These are phyloP conservation scores for Kwoniella shandongensis DNA, from an alignment of 768 basidiomycete genomes.

Conservation along the genomic window DNA sequence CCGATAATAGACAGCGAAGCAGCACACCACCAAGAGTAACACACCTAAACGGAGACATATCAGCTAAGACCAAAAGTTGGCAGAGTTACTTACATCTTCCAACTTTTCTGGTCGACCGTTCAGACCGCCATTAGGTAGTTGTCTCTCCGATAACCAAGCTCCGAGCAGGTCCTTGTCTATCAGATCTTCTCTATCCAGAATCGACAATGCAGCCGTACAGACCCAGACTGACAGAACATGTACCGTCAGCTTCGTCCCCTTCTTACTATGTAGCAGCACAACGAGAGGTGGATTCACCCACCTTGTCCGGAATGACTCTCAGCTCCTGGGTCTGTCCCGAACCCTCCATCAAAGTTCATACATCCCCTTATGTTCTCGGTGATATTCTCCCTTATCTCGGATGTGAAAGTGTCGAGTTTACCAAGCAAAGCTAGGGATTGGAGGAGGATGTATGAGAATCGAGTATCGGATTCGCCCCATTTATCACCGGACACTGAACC, in stretches of 20 bases:
- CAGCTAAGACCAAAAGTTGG: too few relatives aligned
- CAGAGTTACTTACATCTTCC: constrained; percentile 87
- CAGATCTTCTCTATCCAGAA: constrained; percentile 74
- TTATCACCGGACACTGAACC: constrained; percentile 87
- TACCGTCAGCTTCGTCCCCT: neutral
- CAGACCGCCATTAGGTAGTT: constrained; percentile 86
- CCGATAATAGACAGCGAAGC: constrained; percentile 81
- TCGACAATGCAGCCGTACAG: constrained; percentile 80
- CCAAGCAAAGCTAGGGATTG: constrained; percentile 78
- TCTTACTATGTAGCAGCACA: neutral
- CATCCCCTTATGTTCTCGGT: constrained; percentile 73
- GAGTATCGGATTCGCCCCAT: constrained; percentile 90
- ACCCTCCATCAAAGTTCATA: constrained; percentile 93
- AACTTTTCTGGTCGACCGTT: constrained; percentile 98
- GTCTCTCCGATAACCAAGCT: constrained; percentile 94
- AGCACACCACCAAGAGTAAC: constrained; percentile 96
- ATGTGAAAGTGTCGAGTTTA: constrained; percentile 62
- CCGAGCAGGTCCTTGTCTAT: constrained; percentile 76
- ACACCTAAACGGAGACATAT: constrained; percentile 74
- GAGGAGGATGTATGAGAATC: constrained; percentile 87
- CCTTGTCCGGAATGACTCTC: constrained; percentile 94
- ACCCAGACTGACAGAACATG: constrained; percentile 68
- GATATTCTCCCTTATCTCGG: constrained; percentile 53
- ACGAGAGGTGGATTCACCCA: constrained; percentile 53
- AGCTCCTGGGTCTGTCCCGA: constrained; percentile 76